Percentiles rank a stretch among this genome's conserved stretches.
Evolutionary conservation across 75 land plant genomes (phyloP).

Genomic region (Pinus albicaulis): DNA sequence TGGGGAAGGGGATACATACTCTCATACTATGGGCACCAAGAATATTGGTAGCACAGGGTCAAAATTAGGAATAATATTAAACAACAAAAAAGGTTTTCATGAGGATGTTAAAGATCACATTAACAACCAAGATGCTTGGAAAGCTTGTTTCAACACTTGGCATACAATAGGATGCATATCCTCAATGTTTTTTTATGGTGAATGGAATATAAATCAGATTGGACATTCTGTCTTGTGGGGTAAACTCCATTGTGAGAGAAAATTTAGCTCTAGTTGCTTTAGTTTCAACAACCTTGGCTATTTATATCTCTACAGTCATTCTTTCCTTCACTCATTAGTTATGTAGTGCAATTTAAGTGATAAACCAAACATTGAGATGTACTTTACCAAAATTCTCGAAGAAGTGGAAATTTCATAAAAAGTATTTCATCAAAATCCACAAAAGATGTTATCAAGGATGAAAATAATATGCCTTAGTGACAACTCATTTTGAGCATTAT

Average conservation of each 20-base stretch:
- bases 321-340: slow-evolving; percentile 60
- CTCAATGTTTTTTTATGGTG: slow-evolving; percentile 73
- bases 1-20: too few relatives aligned
- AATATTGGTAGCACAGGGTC: slow-evolving; percentile 84
- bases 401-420: too few relatives aligned
- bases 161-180: slow-evolving; percentile 80
- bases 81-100: slow-evolving; percentile 59
- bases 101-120: slow-evolving; percentile 57
- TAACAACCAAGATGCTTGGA: slow-evolving; percentile 47
- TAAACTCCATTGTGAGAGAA: slow-evolving; percentile 45
- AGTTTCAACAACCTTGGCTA: slow-evolving; percentile 59
- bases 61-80: slow-evolving; percentile 77
- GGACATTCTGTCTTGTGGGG: slow-evolving; percentile 68
- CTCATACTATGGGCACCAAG: too few relatives aligned
- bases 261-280: slow-evolving; percentile 52
- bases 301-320: slow-evolving; percentile 79
- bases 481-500: too few relatives aligned
- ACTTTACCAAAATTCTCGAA: too few relatives aligned
- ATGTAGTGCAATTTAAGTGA: too few relatives aligned
- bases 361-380: too few relatives aligned
- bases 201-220: slow-evolving; percentile 75
- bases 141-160: slow-evolving; percentile 79
- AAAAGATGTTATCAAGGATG: too few relatives aligned
- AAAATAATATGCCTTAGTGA: too few relatives aligned
- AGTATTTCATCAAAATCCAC: too few relatives aligned